These are phyloP conservation scores for Nannochloropsis oceanica DNA, from an alignment of 108 stramenopile species.

Conservation along the genomic window DNA sequence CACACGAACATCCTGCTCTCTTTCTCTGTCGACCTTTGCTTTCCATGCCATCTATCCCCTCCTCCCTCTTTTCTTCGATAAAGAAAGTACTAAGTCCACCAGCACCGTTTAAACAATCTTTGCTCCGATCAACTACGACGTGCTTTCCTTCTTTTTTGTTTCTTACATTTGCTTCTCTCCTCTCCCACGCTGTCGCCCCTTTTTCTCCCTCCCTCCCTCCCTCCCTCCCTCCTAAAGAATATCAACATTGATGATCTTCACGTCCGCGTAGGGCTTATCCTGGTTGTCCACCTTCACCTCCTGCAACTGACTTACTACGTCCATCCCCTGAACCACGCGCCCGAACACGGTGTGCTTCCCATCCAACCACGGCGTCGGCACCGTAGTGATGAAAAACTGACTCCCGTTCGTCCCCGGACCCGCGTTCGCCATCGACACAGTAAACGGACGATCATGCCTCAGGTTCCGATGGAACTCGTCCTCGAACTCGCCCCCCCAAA, in stretches of 20 bases:
- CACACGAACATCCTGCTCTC: too few relatives aligned
- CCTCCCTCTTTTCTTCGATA: conserved; percentile 5
- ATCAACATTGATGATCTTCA: conserved; percentile 67
- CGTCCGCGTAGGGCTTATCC: conserved; percentile 83
- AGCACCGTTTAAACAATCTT: too few relatives aligned
- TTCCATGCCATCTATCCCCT: not conserved
- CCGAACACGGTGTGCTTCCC: conserved; percentile 96
- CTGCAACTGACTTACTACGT: conserved; percentile 49
- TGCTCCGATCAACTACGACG: too few relatives aligned
- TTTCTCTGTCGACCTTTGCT: not conserved
- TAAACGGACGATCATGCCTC: conserved; percentile 83
- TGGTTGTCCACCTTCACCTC: conserved; percentile 60
- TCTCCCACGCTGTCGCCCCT: not conserved
- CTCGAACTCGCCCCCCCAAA: conserved; percentile 98
- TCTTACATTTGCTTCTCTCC: not conserved
- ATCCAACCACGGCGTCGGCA: conserved; percentile 88
- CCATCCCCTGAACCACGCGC: conserved; percentile 83
- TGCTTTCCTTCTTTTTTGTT: too few relatives aligned
- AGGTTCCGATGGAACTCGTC: conserved; percentile 84
- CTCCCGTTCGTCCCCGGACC: conserved; percentile 44
- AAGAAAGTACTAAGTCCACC: not conserved
- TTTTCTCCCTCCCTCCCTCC: not conserved
- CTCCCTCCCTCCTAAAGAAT: not conserved
- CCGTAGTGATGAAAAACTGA: conserved; percentile 92
- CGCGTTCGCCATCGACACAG: conserved; percentile 91